Percentiles rank a stretch among this genome's conserved stretches.
phyloP scores from a whole-genome alignment of 2,329 filamentous ascomycete species.

The Paecilomyces variotii region DNA sequence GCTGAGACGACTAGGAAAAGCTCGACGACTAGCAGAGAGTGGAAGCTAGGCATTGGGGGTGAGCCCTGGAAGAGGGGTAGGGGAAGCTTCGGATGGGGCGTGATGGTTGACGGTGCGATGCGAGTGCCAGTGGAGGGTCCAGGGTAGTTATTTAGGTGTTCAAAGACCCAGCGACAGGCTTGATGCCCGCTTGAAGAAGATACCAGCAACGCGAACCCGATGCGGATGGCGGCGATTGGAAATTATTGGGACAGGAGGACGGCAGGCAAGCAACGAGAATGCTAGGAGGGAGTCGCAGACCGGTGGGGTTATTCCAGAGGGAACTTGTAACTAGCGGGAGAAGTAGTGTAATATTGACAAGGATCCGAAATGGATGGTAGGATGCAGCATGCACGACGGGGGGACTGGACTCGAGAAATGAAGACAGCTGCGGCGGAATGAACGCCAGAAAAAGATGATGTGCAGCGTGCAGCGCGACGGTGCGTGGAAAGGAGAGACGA shows the following conservation, averaged over 20 bases:
- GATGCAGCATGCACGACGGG: constrained; percentile 12
- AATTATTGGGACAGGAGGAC: constrained; percentile 4
- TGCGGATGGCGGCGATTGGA: constrained; percentile 1
- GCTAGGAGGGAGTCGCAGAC: constrained; percentile 11
- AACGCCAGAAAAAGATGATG: constrained; percentile 14
- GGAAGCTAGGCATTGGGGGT: constrained; percentile 5
- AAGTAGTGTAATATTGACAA: constrained; percentile 31
- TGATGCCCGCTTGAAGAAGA: constrained; percentile 8
- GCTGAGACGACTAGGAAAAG: constrained; percentile 4
- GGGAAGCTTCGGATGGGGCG: constrained; percentile 2
- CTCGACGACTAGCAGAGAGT: constrained; percentile 1
- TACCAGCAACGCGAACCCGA: constrained; percentile 10
- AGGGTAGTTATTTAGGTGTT: constrained; percentile 34
- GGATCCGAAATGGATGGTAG: constrained; percentile 14
- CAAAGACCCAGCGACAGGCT: constrained; percentile 9
- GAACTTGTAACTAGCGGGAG: constrained; percentile 29
- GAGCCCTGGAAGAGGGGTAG: constrained; percentile 3
- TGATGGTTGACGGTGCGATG: constrained; percentile 15
- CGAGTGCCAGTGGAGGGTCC: constrained; percentile 27
- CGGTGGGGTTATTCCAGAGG: constrained; percentile 21
- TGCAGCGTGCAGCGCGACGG: constrained; percentile 16
- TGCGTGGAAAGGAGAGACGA: constrained; percentile 10
- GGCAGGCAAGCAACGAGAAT: constrained; percentile 7
- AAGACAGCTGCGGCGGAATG: constrained; percentile 1
- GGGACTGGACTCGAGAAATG: neutral